Conservation (phyloP, 768 basidiomycete species). For the Naganishia vaughanmartiniae region DNA sequence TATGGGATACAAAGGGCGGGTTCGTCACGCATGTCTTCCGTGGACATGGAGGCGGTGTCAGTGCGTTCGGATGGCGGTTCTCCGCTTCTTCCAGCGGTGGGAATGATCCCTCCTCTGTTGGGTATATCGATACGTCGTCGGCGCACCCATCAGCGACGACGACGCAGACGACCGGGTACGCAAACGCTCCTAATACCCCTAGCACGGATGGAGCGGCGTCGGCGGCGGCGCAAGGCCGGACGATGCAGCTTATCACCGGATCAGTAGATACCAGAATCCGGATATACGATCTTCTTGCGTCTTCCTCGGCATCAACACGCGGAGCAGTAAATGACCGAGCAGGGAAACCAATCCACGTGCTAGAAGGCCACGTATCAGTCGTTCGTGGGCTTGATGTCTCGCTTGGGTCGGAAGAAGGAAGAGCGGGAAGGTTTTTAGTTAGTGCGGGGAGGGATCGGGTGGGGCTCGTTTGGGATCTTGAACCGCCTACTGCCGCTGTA, state of each 20-base stretch:
- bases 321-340: conserved; percentile 30
- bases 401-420: conserved; percentile 3
- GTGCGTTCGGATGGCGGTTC: conserved; percentile 81
- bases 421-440: conserved; percentile 83
- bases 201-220: neutral
- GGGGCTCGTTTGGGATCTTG: conserved; percentile 85
- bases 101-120: neutral
- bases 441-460: conserved; percentile 92
- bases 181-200: conserved; percentile 9
- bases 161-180: conserved; percentile 44
- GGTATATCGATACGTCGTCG: too few relatives aligned
- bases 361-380: conserved; percentile 94
- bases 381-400: conserved; percentile 79
- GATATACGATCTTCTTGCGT: conserved; percentile 78
- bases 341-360: conserved; percentile 66
- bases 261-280: conserved; percentile 88
- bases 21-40: conserved; percentile 91
- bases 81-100: conserved; percentile 53
- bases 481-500: conserved; percentile 34
- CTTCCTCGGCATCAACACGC: conserved; percentile 50
- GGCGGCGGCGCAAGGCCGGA: conserved; percentile 34
- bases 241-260: conserved; percentile 81
- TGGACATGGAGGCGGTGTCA: conserved; percentile 96
- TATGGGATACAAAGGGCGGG: conserved; percentile 85
- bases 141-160: neutral